These are phyloP conservation scores for Primulina tabacum DNA, from an alignment of 257 asterid species.

Conservation along the genomic window DNA sequence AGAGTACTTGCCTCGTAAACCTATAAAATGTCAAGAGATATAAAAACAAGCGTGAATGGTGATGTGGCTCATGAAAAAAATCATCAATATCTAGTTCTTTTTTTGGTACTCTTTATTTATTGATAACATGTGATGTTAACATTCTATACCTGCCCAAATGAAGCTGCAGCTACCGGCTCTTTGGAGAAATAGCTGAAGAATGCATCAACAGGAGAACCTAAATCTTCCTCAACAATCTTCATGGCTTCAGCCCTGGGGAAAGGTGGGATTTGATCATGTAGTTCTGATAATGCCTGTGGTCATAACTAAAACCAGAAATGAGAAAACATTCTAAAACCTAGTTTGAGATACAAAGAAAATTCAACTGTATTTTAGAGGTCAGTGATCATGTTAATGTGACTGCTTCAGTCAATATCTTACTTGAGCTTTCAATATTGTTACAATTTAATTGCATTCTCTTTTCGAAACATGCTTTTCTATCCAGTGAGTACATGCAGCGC, in stretches of 20 bases:
- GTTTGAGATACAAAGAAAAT: conserved; percentile 16
- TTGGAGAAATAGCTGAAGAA: conserved; percentile 74
- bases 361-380: background rate
- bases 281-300: conserved; percentile 90
- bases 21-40: conserved; percentile 34
- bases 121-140: conserved; percentile 20
- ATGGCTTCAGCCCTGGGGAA: conserved; percentile 75
- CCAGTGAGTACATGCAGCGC: background rate
- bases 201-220: conserved; percentile 64
- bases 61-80: conserved; percentile 11
- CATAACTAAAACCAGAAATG: conserved; percentile 37
- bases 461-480: conserved; percentile 8
- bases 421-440: background rate
- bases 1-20: conserved; percentile 82
- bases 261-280: conserved; percentile 91
- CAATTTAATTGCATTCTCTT: background rate
- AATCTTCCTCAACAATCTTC: conserved; percentile 86
- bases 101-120: conserved; percentile 3
- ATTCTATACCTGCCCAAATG: conserved; percentile 91
- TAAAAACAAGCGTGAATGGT: conserved; percentile 23
- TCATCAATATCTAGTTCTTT: conserved; percentile 1
- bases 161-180: conserved; percentile 99
- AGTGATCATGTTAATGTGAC: conserved; percentile 7
- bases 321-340: background rate
- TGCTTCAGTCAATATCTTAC: background rate